These are phyloP conservation scores for Pachysandra terminalis DNA, from an alignment of 164 flowering plant genomes.

Conservation along the genomic window DNA sequence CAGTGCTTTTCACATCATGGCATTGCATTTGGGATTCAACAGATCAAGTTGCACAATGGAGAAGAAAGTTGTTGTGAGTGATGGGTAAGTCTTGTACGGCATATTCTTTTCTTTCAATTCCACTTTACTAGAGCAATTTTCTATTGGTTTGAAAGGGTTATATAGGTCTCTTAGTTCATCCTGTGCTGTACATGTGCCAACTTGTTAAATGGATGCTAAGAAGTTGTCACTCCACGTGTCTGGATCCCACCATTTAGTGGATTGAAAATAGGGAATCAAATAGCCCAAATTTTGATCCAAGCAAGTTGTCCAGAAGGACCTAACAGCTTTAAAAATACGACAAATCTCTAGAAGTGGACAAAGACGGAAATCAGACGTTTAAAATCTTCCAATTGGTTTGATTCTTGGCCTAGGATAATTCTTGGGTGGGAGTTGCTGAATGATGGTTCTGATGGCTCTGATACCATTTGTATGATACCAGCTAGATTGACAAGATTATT, in stretches of 20 bases:
- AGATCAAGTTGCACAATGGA: conserved; percentile 65
- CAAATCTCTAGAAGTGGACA: too few relatives aligned
- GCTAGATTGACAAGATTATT: too few relatives aligned
- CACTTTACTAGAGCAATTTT: neutral
- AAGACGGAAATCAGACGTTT: too few relatives aligned
- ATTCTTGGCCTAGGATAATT: too few relatives aligned
- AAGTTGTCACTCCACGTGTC: neutral
- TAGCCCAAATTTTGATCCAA: neutral
- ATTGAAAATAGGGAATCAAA: neutral
- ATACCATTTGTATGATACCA: too few relatives aligned
- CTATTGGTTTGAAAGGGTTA: neutral
- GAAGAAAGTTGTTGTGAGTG: conserved; percentile 90
- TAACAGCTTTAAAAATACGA: neutral
- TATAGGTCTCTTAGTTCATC: neutral
- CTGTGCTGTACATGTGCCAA: neutral
- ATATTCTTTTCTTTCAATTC: neutral
- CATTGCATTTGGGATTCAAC: conserved; percentile 21
- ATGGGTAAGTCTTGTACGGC: conserved; percentile 50
- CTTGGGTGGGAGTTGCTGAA: too few relatives aligned
- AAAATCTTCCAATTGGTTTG: too few relatives aligned
- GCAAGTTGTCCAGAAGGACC: neutral
- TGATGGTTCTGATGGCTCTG: too few relatives aligned
- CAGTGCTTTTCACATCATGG: conserved; percentile 21
- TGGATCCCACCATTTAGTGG: neutral
- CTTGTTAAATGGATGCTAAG: neutral